Evolutionary conservation across 73 alveolate species (phyloP).

Genomic region (Stentor roeselii): DNA sequence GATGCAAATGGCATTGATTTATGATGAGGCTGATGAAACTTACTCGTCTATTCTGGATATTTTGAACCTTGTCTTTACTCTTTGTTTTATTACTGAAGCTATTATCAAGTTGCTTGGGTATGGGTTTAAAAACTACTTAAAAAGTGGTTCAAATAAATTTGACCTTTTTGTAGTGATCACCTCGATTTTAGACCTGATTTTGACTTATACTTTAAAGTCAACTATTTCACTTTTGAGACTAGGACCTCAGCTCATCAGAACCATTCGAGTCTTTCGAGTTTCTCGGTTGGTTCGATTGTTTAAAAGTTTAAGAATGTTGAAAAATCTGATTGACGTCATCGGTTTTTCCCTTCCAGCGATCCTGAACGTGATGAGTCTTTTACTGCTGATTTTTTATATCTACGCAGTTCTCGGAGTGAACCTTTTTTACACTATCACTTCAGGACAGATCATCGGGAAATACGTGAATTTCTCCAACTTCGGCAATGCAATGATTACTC

Average conservation of each 20-base stretch:
- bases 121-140: background rate
- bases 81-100: too few species aligned
- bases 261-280: slow-evolving; percentile 32
- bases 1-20: too few species aligned
- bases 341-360: slow-evolving; percentile 59
- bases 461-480: slow-evolving; percentile 74
- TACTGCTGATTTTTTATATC: slow-evolving; percentile 84
- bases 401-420: slow-evolving; percentile 90
- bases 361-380: slow-evolving; percentile 81
- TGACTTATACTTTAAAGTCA: background rate
- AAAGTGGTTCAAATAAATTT: background rate
- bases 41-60: too few species aligned
- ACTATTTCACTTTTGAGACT: background rate
- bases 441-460: slow-evolving; percentile 48
- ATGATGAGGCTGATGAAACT: too few species aligned
- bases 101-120: too few species aligned
- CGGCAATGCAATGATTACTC: slow-evolving; percentile 70
- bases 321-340: background rate
- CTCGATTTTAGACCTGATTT: background rate
- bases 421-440: slow-evolving; percentile 57
- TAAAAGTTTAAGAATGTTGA: too few species aligned
- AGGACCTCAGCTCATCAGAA: slow-evolving; percentile 70
- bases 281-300: background rate
- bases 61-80: too few species aligned
- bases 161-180: slow-evolving; percentile 7